A percentile compares a stretch with the other conserved stretches of the same genome.
Conservation (phyloP, 169 alveolate genomes). For the Plasmodium falciparum region DNA sequence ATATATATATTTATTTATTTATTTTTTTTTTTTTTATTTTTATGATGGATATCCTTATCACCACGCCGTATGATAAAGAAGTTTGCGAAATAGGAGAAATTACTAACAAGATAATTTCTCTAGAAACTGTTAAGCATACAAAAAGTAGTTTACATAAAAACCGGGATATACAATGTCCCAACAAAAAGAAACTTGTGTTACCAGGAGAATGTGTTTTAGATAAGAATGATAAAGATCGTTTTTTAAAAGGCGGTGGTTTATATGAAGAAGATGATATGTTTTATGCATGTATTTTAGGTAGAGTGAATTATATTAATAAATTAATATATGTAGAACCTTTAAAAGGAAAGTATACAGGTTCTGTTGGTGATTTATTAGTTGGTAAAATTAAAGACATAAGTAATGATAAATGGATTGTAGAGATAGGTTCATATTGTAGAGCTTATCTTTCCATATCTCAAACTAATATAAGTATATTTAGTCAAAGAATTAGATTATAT, state of each 20-base stretch:
- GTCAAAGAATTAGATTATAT: slow-evolving; percentile 91
- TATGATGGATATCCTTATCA: slow-evolving; percentile 57
- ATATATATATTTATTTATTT: too few species aligned
- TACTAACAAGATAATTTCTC: slow-evolving; percentile 38
- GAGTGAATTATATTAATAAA: slow-evolving; percentile 84
- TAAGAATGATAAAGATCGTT: slow-evolving; percentile 53
- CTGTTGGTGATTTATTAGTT: slow-evolving; percentile 90
- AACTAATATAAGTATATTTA: slow-evolving; percentile 92
- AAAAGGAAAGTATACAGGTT: slow-evolving; percentile 87
- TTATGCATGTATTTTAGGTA: slow-evolving; percentile 67
- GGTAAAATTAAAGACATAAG: slow-evolving; percentile 87
- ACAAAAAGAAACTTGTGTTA: slow-evolving; percentile 63
- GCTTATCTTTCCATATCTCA: slow-evolving; percentile 92
- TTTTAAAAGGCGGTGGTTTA: slow-evolving; percentile 74
- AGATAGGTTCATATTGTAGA: slow-evolving; percentile 90
- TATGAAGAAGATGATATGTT: slow-evolving; percentile 65
- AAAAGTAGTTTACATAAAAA: slow-evolving; percentile 19
- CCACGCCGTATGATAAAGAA: slow-evolving; percentile 76
- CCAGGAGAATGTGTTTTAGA: slow-evolving; percentile 75
- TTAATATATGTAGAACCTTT: slow-evolving; percentile 89
- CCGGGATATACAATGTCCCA: slow-evolving; percentile 45
- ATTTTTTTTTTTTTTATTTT: too few species aligned
- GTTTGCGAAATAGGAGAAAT: slow-evolving; percentile 67
- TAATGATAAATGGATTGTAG: slow-evolving; percentile 92
- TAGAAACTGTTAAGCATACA: slow-evolving; percentile 52